Percentiles rank a stretch among this genome's conserved stretches.
Conservation (phyloP, 345 rosid species). For the Clausena lansium region DNA sequence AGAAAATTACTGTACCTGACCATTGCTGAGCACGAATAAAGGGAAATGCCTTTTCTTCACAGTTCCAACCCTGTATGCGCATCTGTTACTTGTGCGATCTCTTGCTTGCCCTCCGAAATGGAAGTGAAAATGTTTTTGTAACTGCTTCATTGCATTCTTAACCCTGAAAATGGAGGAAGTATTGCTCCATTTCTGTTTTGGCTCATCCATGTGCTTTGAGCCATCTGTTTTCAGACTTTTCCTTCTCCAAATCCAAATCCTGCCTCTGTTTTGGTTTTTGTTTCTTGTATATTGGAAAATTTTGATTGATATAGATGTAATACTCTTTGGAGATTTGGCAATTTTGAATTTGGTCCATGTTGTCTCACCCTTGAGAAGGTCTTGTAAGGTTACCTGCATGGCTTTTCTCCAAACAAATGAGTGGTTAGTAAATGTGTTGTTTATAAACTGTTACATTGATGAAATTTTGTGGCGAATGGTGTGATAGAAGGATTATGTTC, state of each 20-base stretch:
- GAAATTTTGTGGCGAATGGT: not conserved
- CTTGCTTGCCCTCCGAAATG: not conserved
- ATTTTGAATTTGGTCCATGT: slow-evolving; percentile 5
- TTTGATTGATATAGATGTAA: not conserved
- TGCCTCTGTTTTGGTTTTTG: not conserved
- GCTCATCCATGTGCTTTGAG: not conserved
- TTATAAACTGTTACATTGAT: not conserved
- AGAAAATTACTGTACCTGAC: slow-evolving; percentile 14
- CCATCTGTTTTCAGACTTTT: not conserved
- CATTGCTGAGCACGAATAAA: not conserved
- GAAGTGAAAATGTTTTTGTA: slow-evolving; percentile 10
- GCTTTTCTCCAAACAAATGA: slow-evolving; percentile 8
- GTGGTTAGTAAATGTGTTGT: slow-evolving; percentile 9
- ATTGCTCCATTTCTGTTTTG: not conserved
- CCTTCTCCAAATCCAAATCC: not conserved
- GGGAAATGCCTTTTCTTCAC: slow-evolving; percentile 22
- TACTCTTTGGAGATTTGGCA: not conserved
- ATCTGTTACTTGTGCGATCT: slow-evolving; percentile 8
- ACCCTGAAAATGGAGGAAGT: not conserved
- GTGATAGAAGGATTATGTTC: not conserved
- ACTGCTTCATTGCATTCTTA: slow-evolving; percentile 5
- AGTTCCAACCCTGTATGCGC: not conserved
- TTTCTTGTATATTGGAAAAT: not conserved
- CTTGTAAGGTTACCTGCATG: not conserved
- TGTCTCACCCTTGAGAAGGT: slow-evolving; percentile 9